These are phyloP conservation scores for Euptelea pleiosperma DNA, from an alignment of 164 flowering plant genomes.

Conservation along the genomic window DNA sequence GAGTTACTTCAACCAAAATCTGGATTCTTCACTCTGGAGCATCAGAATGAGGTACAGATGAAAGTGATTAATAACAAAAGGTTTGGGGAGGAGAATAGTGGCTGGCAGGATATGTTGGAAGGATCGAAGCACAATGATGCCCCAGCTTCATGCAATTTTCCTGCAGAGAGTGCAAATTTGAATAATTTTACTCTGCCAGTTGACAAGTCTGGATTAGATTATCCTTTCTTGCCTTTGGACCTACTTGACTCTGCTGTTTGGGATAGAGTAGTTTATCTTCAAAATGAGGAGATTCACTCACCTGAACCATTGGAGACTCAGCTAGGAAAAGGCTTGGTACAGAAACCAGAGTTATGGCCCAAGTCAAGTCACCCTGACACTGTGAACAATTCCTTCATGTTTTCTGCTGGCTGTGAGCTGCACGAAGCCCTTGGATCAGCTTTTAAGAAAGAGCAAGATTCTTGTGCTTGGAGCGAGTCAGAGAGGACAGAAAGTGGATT, in stretches of 20 bases:
- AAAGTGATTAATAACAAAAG: slow-evolving; percentile 14
- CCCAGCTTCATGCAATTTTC: slow-evolving; percentile 15
- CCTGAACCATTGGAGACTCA: slow-evolving; percentile 28
- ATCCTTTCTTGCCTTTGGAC: slow-evolving; percentile 16
- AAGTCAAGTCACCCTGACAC: slow-evolving; percentile 20
- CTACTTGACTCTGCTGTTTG: slow-evolving; percentile 17
- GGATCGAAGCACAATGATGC: slow-evolving; percentile 14
- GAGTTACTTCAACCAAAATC: slow-evolving; percentile 24
- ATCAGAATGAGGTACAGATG: slow-evolving; percentile 20
- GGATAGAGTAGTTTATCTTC: slow-evolving; percentile 16
- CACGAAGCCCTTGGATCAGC: slow-evolving; percentile 70
- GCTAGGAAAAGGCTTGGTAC: slow-evolving; percentile 17
- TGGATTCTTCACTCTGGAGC: slow-evolving; percentile 15
- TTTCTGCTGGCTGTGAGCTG: slow-evolving; percentile 61
- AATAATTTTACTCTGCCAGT: slow-evolving; percentile 19
- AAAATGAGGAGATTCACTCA: slow-evolving; percentile 17
- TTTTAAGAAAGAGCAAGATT: slow-evolving; percentile 29
- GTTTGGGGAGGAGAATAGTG: slow-evolving; percentile 19
- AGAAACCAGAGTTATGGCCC: slow-evolving; percentile 20
- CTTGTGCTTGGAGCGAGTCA: slow-evolving; percentile 25
- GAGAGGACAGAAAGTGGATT: slow-evolving; percentile 26
- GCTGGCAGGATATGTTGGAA: slow-evolving; percentile 16
- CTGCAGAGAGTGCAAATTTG: slow-evolving; percentile 13
- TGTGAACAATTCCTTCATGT: slow-evolving; percentile 26
- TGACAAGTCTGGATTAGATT: slow-evolving; percentile 20